These are phyloP conservation scores for Berberis thunbergii DNA, from an alignment of 164 flowering plant genomes.

Conservation along the genomic window DNA sequence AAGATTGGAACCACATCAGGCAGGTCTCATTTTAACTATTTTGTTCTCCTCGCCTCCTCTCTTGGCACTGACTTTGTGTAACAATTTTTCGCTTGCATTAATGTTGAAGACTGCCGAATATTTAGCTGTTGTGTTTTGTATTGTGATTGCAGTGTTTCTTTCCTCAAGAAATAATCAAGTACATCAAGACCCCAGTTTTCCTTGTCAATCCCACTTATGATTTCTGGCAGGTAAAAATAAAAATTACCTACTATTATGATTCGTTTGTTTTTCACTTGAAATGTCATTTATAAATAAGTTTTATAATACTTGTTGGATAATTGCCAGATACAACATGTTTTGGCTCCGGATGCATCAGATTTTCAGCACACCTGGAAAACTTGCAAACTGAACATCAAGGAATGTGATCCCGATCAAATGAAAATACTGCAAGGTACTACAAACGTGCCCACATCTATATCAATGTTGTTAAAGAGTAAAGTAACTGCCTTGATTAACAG, in stretches of 20 bases:
- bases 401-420: slow-evolving; percentile 46
- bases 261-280: slow-evolving; percentile 2
- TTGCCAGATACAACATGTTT: slow-evolving; percentile 64
- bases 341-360: slow-evolving; percentile 54
- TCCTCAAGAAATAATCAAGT: slow-evolving; percentile 55
- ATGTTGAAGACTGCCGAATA: slow-evolving; percentile 1
- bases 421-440: slow-evolving; percentile 57
- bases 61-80: no score
- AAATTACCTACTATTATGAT: not conserved
- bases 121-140: slow-evolving; percentile 7
- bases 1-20: slow-evolving; percentile 59
- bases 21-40: slow-evolving; percentile 18
- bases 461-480: no score
- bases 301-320: not conserved
- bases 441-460: no score
- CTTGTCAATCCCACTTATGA: slow-evolving; percentile 89
- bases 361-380: slow-evolving; percentile 42
- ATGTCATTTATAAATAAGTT: not conserved
- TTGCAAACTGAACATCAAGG: slow-evolving; percentile 56
- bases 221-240: slow-evolving; percentile 75
- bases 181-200: slow-evolving; percentile 65
- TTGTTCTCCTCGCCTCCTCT: not conserved
- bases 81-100: not conserved
- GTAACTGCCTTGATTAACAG: no score
- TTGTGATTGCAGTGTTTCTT: slow-evolving; percentile 64